phyloP scores from a whole-genome alignment of 192 early-diverging fungal genomes.

The Coemansia sp. region DNA sequence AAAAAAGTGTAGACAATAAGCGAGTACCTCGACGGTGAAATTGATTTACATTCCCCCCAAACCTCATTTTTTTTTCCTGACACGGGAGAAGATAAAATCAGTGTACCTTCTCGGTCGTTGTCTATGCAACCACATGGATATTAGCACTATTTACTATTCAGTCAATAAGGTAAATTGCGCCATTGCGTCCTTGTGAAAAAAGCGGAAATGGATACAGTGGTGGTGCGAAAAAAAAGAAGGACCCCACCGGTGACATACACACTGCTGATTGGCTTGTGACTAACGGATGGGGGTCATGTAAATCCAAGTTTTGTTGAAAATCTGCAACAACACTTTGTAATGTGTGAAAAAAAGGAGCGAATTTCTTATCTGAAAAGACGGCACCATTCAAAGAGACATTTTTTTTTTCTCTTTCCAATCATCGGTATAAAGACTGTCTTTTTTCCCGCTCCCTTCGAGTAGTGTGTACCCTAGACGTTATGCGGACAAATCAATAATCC shows the following conservation, averaged over 20 bases:
- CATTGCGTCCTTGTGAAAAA: background rate
- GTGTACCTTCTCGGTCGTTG: conserved; percentile 4
- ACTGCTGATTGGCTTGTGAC: conserved; percentile 14
- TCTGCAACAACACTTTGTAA: background rate
- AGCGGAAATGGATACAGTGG: background rate
- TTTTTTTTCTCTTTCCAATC: too few relatives aligned
- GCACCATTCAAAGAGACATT: too few relatives aligned
- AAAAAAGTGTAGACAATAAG: background rate
- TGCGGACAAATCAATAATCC: conserved; percentile 5
- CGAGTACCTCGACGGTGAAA: background rate
- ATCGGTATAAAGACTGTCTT: background rate
- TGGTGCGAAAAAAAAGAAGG: too few relatives aligned
- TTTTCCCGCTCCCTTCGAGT: background rate
- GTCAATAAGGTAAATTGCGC: background rate
- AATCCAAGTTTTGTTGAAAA: background rate
- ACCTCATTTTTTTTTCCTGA: background rate
- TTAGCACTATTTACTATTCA: background rate
- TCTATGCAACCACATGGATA: background rate
- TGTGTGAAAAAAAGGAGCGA: background rate
- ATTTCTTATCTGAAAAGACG: conserved; percentile 2
- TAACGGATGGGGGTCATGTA: background rate
- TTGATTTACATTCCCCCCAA: background rate
- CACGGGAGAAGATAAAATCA: background rate
- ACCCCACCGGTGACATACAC: conserved; percentile 11
- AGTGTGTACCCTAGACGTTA: conserved; percentile 39